A percentile compares a stretch with the other conserved stretches of the same genome.
These are phyloP conservation scores for Microascus cirrosus DNA, from an alignment of 2,329 filamentous ascomycete genomes.

Conservation along the genomic window DNA sequence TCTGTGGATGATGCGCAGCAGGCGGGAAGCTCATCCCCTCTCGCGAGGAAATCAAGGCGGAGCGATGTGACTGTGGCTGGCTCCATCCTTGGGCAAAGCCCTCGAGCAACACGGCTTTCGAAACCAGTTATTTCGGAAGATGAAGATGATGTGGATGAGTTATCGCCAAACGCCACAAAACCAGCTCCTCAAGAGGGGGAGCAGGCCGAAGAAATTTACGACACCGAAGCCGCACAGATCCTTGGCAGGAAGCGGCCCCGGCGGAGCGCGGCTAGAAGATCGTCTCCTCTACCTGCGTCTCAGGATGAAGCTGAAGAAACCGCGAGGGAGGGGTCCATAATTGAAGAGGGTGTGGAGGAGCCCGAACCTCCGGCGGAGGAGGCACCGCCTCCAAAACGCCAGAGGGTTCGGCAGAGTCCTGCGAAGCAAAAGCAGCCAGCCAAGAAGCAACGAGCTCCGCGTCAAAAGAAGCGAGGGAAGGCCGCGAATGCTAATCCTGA, in stretches of 20 bases:
- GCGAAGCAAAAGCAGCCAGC: conserved; percentile 3
- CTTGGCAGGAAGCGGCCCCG: conserved; percentile 18
- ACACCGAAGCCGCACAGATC: conserved; percentile 21
- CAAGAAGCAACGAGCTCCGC: background rate
- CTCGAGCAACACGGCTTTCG: conserved; percentile 5
- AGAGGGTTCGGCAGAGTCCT: conserved; percentile 8
- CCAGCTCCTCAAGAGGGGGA: conserved; percentile 13
- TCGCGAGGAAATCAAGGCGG: conserved; percentile 29
- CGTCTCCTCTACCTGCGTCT: background rate
- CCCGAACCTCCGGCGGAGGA: conserved; percentile 1
- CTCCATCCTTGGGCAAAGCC: conserved; percentile 12
- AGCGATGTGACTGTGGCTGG: conserved; percentile 15
- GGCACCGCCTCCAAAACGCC: conserved; percentile 8
- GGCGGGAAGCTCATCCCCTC: conserved; percentile 24
- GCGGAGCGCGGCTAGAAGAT: background rate
- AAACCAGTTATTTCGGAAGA: background rate
- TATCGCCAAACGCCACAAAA: conserved; percentile 18
- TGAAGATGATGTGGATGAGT: conserved; percentile 16
- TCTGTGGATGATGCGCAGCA: background rate
- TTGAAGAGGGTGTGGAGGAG: background rate
- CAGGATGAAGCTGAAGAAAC: conserved; percentile 2
- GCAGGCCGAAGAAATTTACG: conserved; percentile 30
- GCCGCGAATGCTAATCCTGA: background rate
- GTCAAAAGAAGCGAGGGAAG: background rate
- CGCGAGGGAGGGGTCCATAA: background rate